These are phyloP conservation scores for Lumnitzera racemosa DNA, from an alignment of 345 rosid genomes.

Conservation along the genomic window DNA sequence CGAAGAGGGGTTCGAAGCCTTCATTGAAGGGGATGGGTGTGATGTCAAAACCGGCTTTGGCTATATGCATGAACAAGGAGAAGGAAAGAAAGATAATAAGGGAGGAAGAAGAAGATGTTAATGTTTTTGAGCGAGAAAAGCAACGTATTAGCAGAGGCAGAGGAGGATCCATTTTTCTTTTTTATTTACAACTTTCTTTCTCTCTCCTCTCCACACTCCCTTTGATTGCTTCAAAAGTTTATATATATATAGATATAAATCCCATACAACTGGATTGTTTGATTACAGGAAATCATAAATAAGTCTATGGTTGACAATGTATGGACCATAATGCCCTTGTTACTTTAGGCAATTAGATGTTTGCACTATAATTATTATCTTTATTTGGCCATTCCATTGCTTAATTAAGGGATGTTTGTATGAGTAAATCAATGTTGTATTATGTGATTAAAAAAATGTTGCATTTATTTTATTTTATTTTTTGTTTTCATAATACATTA, in stretches of 20 bases:
- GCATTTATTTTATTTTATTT: no score
- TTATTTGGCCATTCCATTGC: background rate
- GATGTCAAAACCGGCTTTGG: slow-evolving; percentile 32
- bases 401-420: background rate
- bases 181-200: background rate
- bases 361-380: background rate
- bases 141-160: background rate
- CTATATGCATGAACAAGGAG: background rate
- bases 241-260: background rate
- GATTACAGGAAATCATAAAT: no score
- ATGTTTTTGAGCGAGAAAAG: background rate
- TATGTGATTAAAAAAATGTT: no score
- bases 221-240: slow-evolving; percentile 1
- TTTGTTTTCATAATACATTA: no score
- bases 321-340: slow-evolving; percentile 9
- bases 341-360: background rate
- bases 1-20: slow-evolving; percentile 76
- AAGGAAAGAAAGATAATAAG: slow-evolving; percentile 1
- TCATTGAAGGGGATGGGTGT: slow-evolving; percentile 65
- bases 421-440: no score
- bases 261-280: background rate
- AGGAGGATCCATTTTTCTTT: background rate
- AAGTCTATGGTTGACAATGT: background rate
- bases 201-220: slow-evolving; percentile 1
- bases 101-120: background rate